These are phyloP conservation scores for Phytophthora hibernalis DNA, from an alignment of 352 stramenopile genomes.

Conservation along the genomic window DNA sequence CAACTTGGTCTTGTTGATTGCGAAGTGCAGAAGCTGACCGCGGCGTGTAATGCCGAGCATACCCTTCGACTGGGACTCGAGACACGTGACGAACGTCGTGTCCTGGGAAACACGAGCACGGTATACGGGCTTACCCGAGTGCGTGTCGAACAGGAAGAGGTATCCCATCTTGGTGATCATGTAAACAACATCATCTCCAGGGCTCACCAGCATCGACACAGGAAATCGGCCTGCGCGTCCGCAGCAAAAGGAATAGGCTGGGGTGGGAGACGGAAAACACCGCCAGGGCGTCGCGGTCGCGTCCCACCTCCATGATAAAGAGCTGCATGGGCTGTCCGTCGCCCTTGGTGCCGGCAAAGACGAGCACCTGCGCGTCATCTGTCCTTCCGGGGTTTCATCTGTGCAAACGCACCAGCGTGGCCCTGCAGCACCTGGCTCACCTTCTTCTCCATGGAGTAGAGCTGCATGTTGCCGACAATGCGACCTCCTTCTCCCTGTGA, in stretches of 20 bases:
- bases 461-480: slow-evolving; percentile 98
- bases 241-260: slow-evolving; percentile 96
- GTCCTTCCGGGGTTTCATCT: slow-evolving; percentile 96
- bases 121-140: slow-evolving; percentile 99
- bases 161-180: slow-evolving; percentile 99
- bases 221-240: slow-evolving; percentile 98
- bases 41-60: slow-evolving; percentile 98
- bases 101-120: slow-evolving; percentile 97
- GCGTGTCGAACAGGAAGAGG: slow-evolving; percentile 99
- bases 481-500: slow-evolving; percentile 93
- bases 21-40: slow-evolving; percentile 96
- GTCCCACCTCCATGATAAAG: slow-evolving; percentile 99
- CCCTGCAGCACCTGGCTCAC: slow-evolving; percentile 98
- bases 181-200: slow-evolving; percentile 96
- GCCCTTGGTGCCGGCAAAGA: slow-evolving; percentile 88
- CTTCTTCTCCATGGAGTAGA: slow-evolving; percentile 99
- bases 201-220: slow-evolving; percentile 95
- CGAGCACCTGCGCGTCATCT: slow-evolving; percentile 90
- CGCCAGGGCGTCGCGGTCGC: slow-evolving; percentile 95
- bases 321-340: slow-evolving; percentile 81
- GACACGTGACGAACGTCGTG: slow-evolving; percentile 96
- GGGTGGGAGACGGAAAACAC: slow-evolving; percentile 95
- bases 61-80: slow-evolving; percentile 93
- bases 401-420: slow-evolving; percentile 97
- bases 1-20: slow-evolving; percentile 97